Base-by-base conservation (phyloP, 306 rosid genomes). In the Ammopiptanthus mongolicus region DNA sequence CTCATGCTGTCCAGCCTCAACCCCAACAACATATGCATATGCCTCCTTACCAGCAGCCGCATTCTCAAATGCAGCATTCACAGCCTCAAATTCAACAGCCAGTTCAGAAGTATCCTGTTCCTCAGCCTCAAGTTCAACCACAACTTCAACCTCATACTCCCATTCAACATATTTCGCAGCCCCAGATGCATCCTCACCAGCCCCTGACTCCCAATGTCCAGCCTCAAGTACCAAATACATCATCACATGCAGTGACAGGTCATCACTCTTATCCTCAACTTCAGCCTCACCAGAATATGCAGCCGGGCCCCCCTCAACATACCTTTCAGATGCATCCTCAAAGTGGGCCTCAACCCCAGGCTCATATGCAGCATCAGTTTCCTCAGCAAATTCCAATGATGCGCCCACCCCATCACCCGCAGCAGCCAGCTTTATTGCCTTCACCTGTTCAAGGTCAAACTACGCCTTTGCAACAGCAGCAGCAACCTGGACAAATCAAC, bases 21-120 rank as follows among this genome's bases (percentile, higher is more conserved):
- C 69, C 89, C 36, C 97, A 91, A 48, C 96, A 85, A 59, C 79
- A 55, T 72, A 73, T 78, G 69, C 91, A 74, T 52, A 65, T 86
- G 78, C 87, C 88, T 73, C 91, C 85, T 6, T 86, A 94, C 85
- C 95, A 84, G 90, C 97, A 91, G 83, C 81, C 91, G 66, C 90
- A 64, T 77, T 78, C 85, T 69, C 93, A 88, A 63, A 69, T 79
- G 77, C 91, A 74, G 73, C 86, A 85, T 39, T 70, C 81, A 10
- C 91, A 85, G 34, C 81, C 81, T 39, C 97, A 86, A 60, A 57
- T 75, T 78, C 96, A 91, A 71, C 98, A 87, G 84, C 89, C 88
- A 51, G 76, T 51, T 61, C 90, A 88, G 83, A 78, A 81, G 77
- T 85, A 88, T 60, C 83, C 88, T 37, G 87, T 66, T 76, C 79